Percentiles rank a stretch among this genome's conserved stretches.
Evolutionary conservation across 495 filamentous ascomycete species (phyloP).

Genomic region (Clavariopsis aquatica): DNA sequence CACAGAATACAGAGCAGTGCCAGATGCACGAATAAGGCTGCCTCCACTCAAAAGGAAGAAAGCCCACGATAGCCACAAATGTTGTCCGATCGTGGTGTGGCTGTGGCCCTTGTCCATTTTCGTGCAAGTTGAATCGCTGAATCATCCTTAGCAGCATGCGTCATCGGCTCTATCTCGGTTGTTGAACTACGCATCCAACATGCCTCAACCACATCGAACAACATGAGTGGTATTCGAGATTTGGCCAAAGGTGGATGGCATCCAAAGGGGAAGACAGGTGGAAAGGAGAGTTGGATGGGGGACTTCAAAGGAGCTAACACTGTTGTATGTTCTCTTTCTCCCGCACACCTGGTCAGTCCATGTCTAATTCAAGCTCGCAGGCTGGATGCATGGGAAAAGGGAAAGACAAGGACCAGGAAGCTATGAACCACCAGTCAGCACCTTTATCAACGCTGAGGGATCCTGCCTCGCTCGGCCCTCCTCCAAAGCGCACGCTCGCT

Average conservation of each 20-base stretch:
- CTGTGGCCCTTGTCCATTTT: too few species aligned
- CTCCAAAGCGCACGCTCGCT: slow-evolving; percentile 67
- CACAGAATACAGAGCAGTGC: background rate
- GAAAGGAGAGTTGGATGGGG: slow-evolving; percentile 38
- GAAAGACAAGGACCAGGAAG: slow-evolving; percentile 48
- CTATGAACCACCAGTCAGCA: slow-evolving; percentile 56
- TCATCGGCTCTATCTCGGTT: slow-evolving; percentile 7
- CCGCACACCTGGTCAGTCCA: background rate
- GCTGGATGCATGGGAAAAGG: slow-evolving; percentile 48
- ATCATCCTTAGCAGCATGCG: slow-evolving; percentile 9
- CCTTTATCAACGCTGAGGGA: slow-evolving; percentile 81
- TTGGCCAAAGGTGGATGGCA: slow-evolving; percentile 43
- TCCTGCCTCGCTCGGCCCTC: slow-evolving; percentile 79
- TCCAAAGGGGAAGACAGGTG: slow-evolving; percentile 37
- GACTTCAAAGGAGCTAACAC: slow-evolving; percentile 40
- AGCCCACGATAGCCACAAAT: background rate
- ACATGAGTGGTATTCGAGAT: slow-evolving; percentile 28
- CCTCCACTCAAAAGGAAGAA: background rate
- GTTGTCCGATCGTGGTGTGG: background rate
- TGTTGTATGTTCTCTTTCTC: slow-evolving; percentile 30
- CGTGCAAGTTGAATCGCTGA: background rate
- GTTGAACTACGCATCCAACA: background rate
- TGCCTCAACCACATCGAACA: background rate
- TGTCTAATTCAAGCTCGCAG: slow-evolving; percentile 26
- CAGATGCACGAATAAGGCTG: background rate